Evolutionary conservation across 2,329 filamentous ascomycete genomes (phyloP).

Genomic region (Elsinoe necatrix): DNA sequence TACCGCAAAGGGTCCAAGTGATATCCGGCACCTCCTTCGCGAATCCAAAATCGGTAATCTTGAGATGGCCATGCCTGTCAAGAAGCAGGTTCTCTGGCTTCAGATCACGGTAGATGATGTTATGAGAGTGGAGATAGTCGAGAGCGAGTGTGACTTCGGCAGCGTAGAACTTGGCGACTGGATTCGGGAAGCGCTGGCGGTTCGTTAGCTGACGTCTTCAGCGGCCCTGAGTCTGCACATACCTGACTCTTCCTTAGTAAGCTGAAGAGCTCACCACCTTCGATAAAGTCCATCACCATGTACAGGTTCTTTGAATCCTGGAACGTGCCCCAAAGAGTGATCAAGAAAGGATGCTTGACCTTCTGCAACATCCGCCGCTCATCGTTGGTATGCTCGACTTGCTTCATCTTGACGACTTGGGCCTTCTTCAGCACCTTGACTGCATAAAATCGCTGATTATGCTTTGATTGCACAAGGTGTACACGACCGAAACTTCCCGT

Average conservation of each 20-base stretch:
- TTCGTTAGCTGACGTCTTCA: slow-evolving; percentile 14
- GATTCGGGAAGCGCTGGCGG: slow-evolving; percentile 88
- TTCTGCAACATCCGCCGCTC: slow-evolving; percentile 92
- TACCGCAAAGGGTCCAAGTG: slow-evolving; percentile 97
- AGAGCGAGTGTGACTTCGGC: slow-evolving; percentile 92
- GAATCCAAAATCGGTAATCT: slow-evolving; percentile 98
- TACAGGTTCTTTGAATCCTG: slow-evolving; percentile 92
- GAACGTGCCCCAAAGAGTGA: slow-evolving; percentile 97
- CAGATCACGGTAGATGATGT: slow-evolving; percentile 96
- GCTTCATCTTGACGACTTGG: slow-evolving; percentile 99
- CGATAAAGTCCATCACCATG: slow-evolving; percentile 99
- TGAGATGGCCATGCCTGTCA: slow-evolving; percentile 86
- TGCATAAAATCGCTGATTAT: slow-evolving; percentile 96
- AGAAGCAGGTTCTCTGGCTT: slow-evolving; percentile 92
- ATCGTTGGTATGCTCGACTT: slow-evolving; percentile 98
- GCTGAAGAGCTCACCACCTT: slow-evolving; percentile 95
- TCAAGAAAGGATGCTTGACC: slow-evolving; percentile 95
- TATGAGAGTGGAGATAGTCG: slow-evolving; percentile 86
- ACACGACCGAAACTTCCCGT: slow-evolving; percentile 96
- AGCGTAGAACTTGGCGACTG: slow-evolving; percentile 97
- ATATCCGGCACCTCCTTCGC: slow-evolving; percentile 98
- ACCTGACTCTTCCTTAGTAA: slow-evolving; percentile 85
- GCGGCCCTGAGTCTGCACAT: slow-evolving; percentile 32
- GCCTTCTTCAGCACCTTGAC: slow-evolving; percentile 98
- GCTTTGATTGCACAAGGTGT: slow-evolving; percentile 92